Base-by-base conservation (phyloP, 805 yeast species). In the Pichia cephalocereana region DNA sequence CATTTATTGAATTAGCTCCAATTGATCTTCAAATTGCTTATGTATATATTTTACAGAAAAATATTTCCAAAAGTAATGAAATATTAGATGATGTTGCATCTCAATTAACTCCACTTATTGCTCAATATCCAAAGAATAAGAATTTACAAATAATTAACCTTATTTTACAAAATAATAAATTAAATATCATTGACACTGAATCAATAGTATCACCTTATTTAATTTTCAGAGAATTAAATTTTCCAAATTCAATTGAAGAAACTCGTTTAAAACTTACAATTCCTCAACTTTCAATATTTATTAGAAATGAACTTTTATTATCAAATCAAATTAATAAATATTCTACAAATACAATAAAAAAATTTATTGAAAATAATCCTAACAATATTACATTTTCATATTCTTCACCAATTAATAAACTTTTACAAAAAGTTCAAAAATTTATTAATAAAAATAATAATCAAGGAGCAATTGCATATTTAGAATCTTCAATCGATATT, bases 1-100 rank as follows among this genome's bases (percentile, higher is more conserved):
- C 71, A 44, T 59, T 66, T 6, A 56, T 63, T 40, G 87, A 82
- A 57, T 58, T 77, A n/a, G 69, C 75, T 31, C 84, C 91, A 26
- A 82, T 82, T 19, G 62, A 72, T 49, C 61, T 81, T 41, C 83
- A 84, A 53, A 75, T 74, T 31, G 82, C 86, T 2, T 82, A 74
- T 55, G 74, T 77, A 18, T 64, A 76, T 46, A 72, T 70, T 37
- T 48, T 66, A 15, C 43, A 53, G 38, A 75, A 74, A 8, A 57
- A 71, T 15, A 42, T 46, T 2, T 64, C 57, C 1, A 64, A 67
- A 18, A 65, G 80, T 3, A 44, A 57, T 38, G 48, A 56, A 3
- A 61, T 78, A 4, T 64, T 79, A 45, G 56, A 67, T 4, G 53
- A 59, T 3, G 52, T 72, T 11, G 68, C 68, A 17, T 45, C 60